Percentiles rank a stretch among this genome's conserved stretches.
phyloP scores from a whole-genome alignment of 305 asterid species.

The Rubia peregrina region DNA sequence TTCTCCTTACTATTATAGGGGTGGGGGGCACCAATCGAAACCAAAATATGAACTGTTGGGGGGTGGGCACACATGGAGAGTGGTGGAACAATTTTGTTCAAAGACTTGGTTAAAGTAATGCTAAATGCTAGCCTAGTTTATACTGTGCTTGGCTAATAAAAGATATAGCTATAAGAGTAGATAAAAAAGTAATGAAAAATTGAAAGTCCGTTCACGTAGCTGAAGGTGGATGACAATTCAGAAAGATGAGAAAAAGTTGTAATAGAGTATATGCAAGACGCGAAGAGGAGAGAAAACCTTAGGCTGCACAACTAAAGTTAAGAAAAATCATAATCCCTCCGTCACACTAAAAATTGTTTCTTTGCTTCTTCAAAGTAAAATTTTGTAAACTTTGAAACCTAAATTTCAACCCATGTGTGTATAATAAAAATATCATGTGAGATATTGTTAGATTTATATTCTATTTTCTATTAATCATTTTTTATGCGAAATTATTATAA shows the following conservation, averaged over 20 bases:
- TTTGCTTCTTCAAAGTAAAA: too few species aligned
- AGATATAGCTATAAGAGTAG: neutral
- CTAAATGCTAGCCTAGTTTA: neutral
- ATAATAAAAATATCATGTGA: too few species aligned
- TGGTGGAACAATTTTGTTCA: neutral
- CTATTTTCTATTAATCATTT: too few species aligned
- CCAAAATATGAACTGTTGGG: neutral
- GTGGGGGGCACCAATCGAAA: neutral
- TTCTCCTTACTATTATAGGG: too few species aligned
- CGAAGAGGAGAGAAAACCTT: neutral
- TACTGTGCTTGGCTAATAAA: neutral
- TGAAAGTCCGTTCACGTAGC: neutral
- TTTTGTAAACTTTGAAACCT: too few species aligned
- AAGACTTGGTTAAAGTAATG: neutral
- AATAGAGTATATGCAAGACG: neutral
- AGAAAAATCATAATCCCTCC: neutral
- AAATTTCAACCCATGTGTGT: too few species aligned
- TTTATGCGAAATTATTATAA: too few species aligned
- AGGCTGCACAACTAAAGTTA: neutral
- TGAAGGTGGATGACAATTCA: neutral
- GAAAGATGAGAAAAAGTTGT: neutral
- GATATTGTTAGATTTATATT: too few species aligned
- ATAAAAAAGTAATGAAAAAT: neutral
- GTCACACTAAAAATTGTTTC: too few species aligned
- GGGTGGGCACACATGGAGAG: too few species aligned